phyloP scores from a whole-genome alignment of 805 yeast genomes.

The Wickerhamomyces chaumierensis region DNA sequence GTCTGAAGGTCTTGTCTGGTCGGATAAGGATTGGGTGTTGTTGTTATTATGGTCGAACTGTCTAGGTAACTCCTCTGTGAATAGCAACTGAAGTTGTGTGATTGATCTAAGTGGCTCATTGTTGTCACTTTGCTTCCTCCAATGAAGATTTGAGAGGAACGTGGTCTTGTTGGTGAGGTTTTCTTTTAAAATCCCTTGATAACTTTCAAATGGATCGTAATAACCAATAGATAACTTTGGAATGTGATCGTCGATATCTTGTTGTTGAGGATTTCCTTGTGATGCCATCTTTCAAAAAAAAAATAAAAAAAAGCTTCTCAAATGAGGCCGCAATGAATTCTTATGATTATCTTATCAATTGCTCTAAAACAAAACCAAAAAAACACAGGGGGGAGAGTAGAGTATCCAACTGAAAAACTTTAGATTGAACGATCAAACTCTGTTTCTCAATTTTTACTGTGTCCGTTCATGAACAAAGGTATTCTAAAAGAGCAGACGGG shows the following conservation, averaged over 20 bases:
- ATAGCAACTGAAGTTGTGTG: slow-evolving; percentile 40
- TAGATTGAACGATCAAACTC: no score
- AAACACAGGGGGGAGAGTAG: no score
- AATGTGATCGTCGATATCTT: background rate
- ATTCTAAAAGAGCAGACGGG: no score
- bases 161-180: slow-evolving; percentile 36
- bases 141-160: slow-evolving; percentile 58
- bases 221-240: slow-evolving; percentile 33
- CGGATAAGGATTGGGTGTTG: background rate
- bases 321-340: no score
- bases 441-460: no score
- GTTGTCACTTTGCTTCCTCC: slow-evolving; percentile 47
- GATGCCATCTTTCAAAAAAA: no score
- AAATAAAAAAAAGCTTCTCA: no score
- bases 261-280: background rate
- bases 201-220: slow-evolving; percentile 66
- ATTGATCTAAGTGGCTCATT: slow-evolving; percentile 51
- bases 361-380: no score
- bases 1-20: no score
- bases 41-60: slow-evolving; percentile 10
- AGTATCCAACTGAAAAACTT: no score
- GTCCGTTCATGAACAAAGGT: no score
- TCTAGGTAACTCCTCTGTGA: slow-evolving; percentile 47
- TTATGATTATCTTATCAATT: no score
- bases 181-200: slow-evolving; percentile 26